Conservation (phyloP, 306 rosid genomes). For the Malus asiatica region DNA sequence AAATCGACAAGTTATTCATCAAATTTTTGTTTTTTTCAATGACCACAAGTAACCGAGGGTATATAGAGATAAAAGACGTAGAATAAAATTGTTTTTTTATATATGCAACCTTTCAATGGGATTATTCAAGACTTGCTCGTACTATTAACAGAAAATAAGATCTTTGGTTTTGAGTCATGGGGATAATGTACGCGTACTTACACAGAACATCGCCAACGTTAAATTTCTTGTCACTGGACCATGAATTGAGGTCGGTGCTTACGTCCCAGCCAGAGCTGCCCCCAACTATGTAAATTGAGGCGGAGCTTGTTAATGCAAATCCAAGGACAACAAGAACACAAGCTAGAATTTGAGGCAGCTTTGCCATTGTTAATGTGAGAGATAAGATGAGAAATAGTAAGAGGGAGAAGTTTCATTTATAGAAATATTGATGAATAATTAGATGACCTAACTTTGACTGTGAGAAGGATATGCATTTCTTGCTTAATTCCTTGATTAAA, state of each 20-base stretch:
- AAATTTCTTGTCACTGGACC: slow-evolving; percentile 57
- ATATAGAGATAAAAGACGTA: background rate
- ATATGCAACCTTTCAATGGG: background rate
- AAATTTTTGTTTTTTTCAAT: no score
- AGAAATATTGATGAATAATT: slow-evolving; percentile 18
- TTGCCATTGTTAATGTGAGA: slow-evolving; percentile 35
- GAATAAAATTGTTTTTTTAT: no score
- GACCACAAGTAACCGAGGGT: no score
- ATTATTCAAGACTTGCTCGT: background rate
- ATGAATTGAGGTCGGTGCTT: slow-evolving; percentile 63
- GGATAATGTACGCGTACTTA: slow-evolving; percentile 15
- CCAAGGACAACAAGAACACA: slow-evolving; percentile 27
- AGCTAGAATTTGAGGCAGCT: slow-evolving; percentile 6
- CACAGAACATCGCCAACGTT: slow-evolving; percentile 57
- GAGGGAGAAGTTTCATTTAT: background rate
- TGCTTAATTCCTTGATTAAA: background rate
- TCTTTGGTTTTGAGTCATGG: background rate
- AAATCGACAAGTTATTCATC: no score
- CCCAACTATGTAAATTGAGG: slow-evolving; percentile 65
- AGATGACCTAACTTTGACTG: slow-evolving; percentile 57
- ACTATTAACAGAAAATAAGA: background rate
- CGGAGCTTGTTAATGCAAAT: slow-evolving; percentile 37
- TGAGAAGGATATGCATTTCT: slow-evolving; percentile 12
- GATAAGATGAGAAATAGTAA: background rate
- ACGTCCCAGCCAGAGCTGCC: slow-evolving; percentile 91